Conservation (phyloP, 139 green algal species). For the Picochlorum sp. region DNA sequence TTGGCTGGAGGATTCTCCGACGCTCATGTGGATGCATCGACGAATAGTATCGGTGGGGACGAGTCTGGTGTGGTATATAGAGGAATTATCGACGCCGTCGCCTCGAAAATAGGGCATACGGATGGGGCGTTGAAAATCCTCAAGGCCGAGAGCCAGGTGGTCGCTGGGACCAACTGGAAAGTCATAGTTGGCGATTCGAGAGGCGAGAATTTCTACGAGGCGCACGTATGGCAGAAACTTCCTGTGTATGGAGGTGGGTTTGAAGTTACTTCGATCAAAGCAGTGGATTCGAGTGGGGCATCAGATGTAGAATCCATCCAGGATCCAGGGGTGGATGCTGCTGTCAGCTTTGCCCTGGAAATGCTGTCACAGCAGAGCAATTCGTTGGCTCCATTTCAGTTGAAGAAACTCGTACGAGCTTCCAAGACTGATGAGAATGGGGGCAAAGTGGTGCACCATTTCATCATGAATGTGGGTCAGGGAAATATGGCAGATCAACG, state of each 20-base stretch:
- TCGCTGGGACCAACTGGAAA: conserved; percentile 39
- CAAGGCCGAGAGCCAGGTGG: neutral
- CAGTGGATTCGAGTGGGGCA: conserved; percentile 5
- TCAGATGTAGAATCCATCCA: neutral
- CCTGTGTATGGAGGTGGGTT: conserved; percentile 21
- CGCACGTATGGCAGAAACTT: conserved; percentile 29
- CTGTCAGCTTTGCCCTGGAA: conserved; percentile 35
- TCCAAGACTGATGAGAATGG: neutral
- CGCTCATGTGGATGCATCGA: too few species aligned
- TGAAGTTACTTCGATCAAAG: conserved; percentile 19
- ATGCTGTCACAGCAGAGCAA: conserved; percentile 41
- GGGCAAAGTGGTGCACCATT: conserved; percentile 12
- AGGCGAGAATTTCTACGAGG: conserved; percentile 21
- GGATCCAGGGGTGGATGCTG: conserved; percentile 22
- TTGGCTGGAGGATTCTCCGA: too few species aligned
- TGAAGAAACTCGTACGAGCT: conserved; percentile 18
- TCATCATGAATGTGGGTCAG: conserved; percentile 31
- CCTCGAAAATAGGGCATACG: too few species aligned
- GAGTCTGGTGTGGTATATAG: too few species aligned
- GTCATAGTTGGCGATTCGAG: conserved; percentile 18
- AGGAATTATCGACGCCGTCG: too few species aligned
- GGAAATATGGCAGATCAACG: conserved; percentile 28
- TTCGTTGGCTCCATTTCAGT: conserved; percentile 29
- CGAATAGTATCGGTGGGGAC: too few species aligned
- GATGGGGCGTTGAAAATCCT: neutral